These are phyloP conservation scores for Veloboletus limbatus DNA, from an alignment of 1,284 basidiomycete species.

Conservation along the genomic window DNA sequence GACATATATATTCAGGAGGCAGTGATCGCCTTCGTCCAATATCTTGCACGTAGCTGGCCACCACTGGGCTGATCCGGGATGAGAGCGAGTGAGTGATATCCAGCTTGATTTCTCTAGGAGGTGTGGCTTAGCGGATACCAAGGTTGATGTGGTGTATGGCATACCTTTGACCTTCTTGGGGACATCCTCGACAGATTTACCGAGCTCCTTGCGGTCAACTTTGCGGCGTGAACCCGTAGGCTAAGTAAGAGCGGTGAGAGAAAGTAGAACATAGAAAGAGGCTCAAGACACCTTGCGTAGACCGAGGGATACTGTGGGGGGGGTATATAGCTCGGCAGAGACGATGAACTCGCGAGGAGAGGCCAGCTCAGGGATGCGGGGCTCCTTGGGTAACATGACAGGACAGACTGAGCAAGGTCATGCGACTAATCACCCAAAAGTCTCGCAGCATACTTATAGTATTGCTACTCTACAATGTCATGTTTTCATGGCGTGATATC, in stretches of 20 bases:
- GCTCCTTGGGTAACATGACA: slow-evolving; percentile 22
- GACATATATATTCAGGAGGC: slow-evolving; percentile 67
- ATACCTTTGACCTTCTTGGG: slow-evolving; percentile 54
- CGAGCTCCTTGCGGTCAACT: slow-evolving; percentile 53
- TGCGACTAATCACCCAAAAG: not conserved
- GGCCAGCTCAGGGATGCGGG: slow-evolving; percentile 4
- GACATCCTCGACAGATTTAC: slow-evolving; percentile 31
- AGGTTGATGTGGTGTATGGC: not conserved
- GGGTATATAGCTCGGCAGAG: slow-evolving; percentile 62
- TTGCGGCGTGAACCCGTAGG: slow-evolving; percentile 46
- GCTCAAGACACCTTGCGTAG: slow-evolving; percentile 53
- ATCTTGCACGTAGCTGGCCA: slow-evolving; percentile 67
- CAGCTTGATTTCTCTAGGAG: slow-evolving; percentile 63
- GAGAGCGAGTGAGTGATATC: slow-evolving; percentile 56
- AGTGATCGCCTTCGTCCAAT: slow-evolving; percentile 62
- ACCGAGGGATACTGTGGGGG: slow-evolving; percentile 48
- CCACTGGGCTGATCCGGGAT: slow-evolving; percentile 60
- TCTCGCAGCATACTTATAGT: too few relatives aligned
- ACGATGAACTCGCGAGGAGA: slow-evolving; percentile 43
- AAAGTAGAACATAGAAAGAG: not conserved
- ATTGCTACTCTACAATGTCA: too few relatives aligned
- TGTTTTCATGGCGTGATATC: too few relatives aligned
- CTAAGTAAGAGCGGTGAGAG: slow-evolving; percentile 16
- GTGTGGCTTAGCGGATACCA: slow-evolving; percentile 2
- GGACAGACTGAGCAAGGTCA: not conserved